phyloP scores from a whole-genome alignment of 2,329 filamentous ascomycete species.

The Pleoardoris graminearum region DNA sequence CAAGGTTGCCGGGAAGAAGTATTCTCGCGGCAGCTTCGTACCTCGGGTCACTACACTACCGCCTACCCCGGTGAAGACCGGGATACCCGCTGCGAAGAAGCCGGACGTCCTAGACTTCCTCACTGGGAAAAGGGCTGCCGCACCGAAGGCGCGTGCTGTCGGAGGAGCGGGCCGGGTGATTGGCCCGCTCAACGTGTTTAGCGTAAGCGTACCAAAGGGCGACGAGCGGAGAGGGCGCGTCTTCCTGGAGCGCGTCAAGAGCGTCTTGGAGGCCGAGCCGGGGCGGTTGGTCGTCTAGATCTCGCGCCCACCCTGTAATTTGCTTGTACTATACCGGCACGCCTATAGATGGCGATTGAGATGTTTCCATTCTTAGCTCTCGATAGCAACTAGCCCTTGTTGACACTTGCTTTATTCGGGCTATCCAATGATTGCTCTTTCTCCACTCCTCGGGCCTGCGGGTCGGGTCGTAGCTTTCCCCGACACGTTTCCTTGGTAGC shows the following conservation, averaged over 20 bases:
- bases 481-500: background rate
- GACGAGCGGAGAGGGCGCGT: conserved; percentile 81
- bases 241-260: conserved; percentile 86
- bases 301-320: conserved; percentile 10
- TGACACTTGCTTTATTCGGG: background rate
- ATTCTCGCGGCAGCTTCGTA: conserved; percentile 65
- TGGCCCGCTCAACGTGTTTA: conserved; percentile 74
- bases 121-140: conserved; percentile 35
- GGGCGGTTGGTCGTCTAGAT: conserved; percentile 43
- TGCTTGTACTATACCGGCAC: conserved; percentile 8
- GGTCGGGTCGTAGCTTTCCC: background rate
- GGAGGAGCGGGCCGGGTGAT: conserved; percentile 40
- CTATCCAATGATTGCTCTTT: background rate
- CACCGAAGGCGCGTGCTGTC: conserved; percentile 32
- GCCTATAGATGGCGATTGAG: conserved; percentile 1
- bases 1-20: conserved; percentile 50
- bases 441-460: background rate
- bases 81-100: conserved; percentile 52
- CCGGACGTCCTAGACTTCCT: conserved; percentile 85
- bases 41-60: conserved; percentile 67
- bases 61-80: conserved; percentile 28
- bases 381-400: background rate
- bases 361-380: background rate
- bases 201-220: conserved; percentile 72
- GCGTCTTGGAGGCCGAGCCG: conserved; percentile 60